Percentiles rank a stretch among this genome's conserved stretches.
Evolutionary conservation across 176 grass and related monocot genomes (phyloP).

Genomic region (Cymbopogon citratus): DNA sequence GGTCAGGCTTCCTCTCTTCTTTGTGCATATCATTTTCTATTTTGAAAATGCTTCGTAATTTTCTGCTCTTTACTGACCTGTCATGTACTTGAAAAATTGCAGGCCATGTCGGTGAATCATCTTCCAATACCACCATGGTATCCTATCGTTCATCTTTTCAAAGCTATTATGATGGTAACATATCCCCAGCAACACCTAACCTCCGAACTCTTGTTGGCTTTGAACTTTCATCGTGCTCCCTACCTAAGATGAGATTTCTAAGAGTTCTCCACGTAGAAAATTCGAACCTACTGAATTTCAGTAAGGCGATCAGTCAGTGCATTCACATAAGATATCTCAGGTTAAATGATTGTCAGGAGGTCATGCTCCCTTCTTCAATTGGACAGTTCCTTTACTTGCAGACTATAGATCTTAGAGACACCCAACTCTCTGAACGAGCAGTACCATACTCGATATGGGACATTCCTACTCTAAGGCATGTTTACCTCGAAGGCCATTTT

Average conservation of each 20-base stretch:
- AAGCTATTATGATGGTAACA: background rate
- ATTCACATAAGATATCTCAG: no score
- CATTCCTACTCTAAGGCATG: conserved; percentile 23
- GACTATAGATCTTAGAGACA: conserved; percentile 11
- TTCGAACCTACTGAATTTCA: no score
- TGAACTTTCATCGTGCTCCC: no score
- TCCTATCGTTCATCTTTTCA: conserved; percentile 15
- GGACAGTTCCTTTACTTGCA: background rate
- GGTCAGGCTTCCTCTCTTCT: no score
- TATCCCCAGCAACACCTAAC: background rate
- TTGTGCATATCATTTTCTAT: no score
- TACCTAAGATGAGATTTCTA: no score
- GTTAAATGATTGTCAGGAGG: no score
- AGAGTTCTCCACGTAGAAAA: no score
- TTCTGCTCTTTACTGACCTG: background rate
- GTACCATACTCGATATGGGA: conserved; percentile 34
- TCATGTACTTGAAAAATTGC: background rate
- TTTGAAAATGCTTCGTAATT: background rate
- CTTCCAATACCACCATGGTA: background rate
- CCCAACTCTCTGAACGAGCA: background rate
- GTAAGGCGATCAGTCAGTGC: no score
- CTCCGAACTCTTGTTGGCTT: background rate
- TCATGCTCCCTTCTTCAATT: no score
- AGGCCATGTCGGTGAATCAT: background rate
- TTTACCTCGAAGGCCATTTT: background rate